A percentile compares a stretch with the other conserved stretches of the same genome.
phyloP scores from a whole-genome alignment of 2,329 filamentous ascomycete genomes.

The Leptographium lundbergii region DNA sequence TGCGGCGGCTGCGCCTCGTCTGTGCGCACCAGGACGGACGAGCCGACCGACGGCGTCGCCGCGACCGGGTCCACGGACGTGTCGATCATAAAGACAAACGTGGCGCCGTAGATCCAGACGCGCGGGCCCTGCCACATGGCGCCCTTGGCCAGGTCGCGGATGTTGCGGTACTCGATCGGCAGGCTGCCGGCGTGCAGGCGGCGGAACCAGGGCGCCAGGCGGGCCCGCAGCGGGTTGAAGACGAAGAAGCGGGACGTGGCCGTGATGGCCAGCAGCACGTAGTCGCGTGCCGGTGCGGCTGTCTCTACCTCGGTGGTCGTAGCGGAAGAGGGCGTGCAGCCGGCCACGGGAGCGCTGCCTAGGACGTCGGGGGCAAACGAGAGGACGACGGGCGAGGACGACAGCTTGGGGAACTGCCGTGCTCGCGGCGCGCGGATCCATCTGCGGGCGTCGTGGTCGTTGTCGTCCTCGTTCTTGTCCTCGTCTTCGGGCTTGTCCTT shows the following conservation, averaged over 20 bases:
- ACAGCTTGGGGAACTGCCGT: conserved; percentile 55
- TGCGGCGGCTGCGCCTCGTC: neutral
- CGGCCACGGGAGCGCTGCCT: conserved; percentile 8
- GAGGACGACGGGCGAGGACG: conserved; percentile 50
- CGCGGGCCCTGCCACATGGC: conserved; percentile 70
- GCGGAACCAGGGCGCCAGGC: conserved; percentile 73
- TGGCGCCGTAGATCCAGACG: conserved; percentile 76
- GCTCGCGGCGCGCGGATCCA: conserved; percentile 68
- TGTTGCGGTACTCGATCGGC: conserved; percentile 58
- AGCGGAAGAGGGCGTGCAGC: neutral
- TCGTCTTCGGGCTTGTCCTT: conserved; percentile 1
- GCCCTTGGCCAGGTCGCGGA: conserved; percentile 72
- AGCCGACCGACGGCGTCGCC: neutral
- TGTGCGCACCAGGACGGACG: too few species aligned
- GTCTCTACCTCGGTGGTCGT: too few species aligned
- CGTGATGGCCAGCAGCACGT: conserved; percentile 40
- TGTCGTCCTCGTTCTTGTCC: neutral
- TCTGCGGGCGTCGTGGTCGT: conserved; percentile 13
- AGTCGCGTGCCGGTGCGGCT: conserved; percentile 24
- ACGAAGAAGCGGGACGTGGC: conserved; percentile 56
- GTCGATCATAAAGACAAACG: conserved; percentile 89
- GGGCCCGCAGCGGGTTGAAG: conserved; percentile 66
- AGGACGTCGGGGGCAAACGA: conserved; percentile 49
- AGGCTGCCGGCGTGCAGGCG: conserved; percentile 66
- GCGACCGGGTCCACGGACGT: conserved; percentile 46